phyloP scores from a whole-genome alignment of 73 alveolate genomes.

The Paramecium biaurelia region DNA sequence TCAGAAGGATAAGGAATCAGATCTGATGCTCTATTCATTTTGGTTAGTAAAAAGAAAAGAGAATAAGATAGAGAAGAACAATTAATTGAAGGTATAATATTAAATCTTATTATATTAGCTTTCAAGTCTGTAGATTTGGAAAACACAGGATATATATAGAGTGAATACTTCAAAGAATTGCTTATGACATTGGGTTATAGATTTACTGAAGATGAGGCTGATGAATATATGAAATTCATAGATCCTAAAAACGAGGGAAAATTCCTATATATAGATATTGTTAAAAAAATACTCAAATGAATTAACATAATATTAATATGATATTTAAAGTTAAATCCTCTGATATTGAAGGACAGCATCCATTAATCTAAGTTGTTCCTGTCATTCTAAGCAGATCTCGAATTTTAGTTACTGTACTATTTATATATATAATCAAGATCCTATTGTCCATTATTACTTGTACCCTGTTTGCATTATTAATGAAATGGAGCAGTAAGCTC shows the following conservation, averaged over 20 bases:
- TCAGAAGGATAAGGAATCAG: conserved; percentile 9
- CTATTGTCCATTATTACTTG: background rate
- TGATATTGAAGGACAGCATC: conserved; percentile 35
- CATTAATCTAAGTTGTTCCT: background rate
- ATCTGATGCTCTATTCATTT: conserved; percentile 1
- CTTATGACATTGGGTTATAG: conserved; percentile 18
- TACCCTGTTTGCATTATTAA: background rate
- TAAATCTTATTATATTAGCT: background rate
- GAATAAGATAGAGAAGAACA: conserved; percentile 40
- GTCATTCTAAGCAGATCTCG: background rate
- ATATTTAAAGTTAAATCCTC: background rate
- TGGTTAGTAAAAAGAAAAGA: conserved; percentile 33
- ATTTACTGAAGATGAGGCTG: conserved; percentile 36
- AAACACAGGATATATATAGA: background rate
- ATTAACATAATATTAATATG: background rate
- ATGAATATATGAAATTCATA: conserved; percentile 23
- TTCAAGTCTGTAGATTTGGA: background rate
- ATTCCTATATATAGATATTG: conserved; percentile 12
- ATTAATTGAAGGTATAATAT: background rate
- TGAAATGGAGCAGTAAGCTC: background rate
- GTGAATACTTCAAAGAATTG: conserved; percentile 18
- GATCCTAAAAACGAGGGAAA: conserved; percentile 31
- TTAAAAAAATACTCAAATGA: conserved; percentile 36
- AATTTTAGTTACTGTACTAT: background rate
- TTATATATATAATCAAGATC: background rate